Evolutionary conservation across 768 basidiomycete genomes (phyloP).

Genomic region (Suillus alpinus): DNA sequence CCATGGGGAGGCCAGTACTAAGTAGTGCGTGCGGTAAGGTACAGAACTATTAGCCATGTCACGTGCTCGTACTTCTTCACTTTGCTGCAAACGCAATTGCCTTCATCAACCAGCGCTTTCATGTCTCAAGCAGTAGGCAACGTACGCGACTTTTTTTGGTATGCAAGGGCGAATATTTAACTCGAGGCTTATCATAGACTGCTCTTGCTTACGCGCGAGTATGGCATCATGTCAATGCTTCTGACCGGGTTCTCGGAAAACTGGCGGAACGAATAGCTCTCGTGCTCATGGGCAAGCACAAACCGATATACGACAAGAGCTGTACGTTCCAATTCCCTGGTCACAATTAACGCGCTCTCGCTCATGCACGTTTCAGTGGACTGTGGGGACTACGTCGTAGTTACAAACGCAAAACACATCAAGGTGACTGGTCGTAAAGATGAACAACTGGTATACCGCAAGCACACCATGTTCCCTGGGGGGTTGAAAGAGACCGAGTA

Average conservation of each 20-base stretch:
- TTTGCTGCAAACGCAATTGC: not conserved
- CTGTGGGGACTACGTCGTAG: slow-evolving; percentile 96
- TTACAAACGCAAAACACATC: slow-evolving; percentile 83
- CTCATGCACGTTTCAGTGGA: slow-evolving; percentile 56
- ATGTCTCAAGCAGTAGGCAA: slow-evolving; percentile 88
- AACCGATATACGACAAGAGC: slow-evolving; percentile 92
- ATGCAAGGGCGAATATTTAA: not conserved
- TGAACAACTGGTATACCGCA: slow-evolving; percentile 81
- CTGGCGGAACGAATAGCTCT: slow-evolving; percentile 91
- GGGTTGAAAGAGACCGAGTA: slow-evolving; percentile 92
- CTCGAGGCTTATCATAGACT: slow-evolving; percentile 55
- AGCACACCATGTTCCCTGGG: slow-evolving; percentile 91
- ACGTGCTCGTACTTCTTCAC: slow-evolving; percentile 3
- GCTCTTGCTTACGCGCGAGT: slow-evolving; percentile 91
- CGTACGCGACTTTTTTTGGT: slow-evolving; percentile 41
- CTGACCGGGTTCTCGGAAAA: slow-evolving; percentile 90
- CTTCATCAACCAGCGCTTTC: not conserved
- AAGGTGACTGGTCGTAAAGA: slow-evolving; percentile 88
- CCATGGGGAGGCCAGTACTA: too few relatives aligned
- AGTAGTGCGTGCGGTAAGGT: too few relatives aligned
- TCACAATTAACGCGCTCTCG: not conserved
- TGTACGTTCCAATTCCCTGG: slow-evolving; percentile 44
- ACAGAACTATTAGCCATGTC: not conserved
- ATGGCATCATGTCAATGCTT: slow-evolving; percentile 94
- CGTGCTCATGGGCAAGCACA: slow-evolving; percentile 98